Base-by-base conservation (phyloP, 495 filamentous ascomycete species). In the Aspergillus bridgeri region DNA sequence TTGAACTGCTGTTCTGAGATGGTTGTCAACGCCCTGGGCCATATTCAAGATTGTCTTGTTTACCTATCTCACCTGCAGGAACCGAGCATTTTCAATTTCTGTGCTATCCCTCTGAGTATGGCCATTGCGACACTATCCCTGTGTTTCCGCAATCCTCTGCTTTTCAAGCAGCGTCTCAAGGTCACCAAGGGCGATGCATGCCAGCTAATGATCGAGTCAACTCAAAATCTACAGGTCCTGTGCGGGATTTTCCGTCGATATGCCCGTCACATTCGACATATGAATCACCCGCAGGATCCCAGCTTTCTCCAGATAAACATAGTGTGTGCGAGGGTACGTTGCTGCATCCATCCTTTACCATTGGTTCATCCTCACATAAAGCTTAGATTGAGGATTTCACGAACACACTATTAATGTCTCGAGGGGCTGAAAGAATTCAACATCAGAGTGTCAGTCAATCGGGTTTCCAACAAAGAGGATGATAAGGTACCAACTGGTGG, bases 21-120 rank as follows among this genome's bases (percentile, higher is more conserved):
- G 93, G 86, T 96, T 20, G 76, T 98, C 38, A 89, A 93, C 55
- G 88, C 92, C 20, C 81, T 98, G 48, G 81, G 84, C 68, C 91
- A 96, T 61, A 90, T 86, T 24, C 90, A 96, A 59, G 91, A 98
- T 63, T 97, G 92, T 73, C 76, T 98, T 7, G 97, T 92, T 77
- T 98, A 98, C 79, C 89, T 98, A 75, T 94, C 95, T 22, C 94
- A 91, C 19, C 81, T 98, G 46, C 90, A 89, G 56, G 94, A 98
- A 70, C 94, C 98, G 76, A 94, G 89, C 70, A 91, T 96, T n/a
- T 98, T 98, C 87, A 98, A 98, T 79, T 98, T 98, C 69, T 90
- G 90, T 44, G 93, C 95, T 43, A 98, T 98, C 63, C 94, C 94
- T n/a, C 94, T 98, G 73, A 78, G 86, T 58, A 98, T 98, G 94